Evolutionary conservation across 2,329 filamentous ascomycete genomes (phyloP).

Genomic region (Aspergillus pseudonomiae): DNA sequence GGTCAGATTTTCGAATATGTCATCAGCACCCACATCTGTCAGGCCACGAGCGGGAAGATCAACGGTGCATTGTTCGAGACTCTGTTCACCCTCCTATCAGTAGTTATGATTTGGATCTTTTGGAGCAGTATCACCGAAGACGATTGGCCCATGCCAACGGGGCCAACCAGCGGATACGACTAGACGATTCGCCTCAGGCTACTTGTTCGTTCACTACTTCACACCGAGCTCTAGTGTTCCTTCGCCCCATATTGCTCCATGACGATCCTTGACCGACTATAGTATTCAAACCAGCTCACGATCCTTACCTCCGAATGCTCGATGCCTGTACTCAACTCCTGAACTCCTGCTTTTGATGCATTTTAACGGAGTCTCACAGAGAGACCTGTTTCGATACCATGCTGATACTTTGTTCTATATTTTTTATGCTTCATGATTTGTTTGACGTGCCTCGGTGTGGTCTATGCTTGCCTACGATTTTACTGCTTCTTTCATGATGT

Average conservation of each 20-base stretch:
- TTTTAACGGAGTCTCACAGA: slow-evolving; percentile 6
- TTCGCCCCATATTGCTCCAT: not conserved
- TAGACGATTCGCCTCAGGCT: not conserved
- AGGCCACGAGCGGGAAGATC: slow-evolving; percentile 79
- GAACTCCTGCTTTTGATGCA: slow-evolving; percentile 6
- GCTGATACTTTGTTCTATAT: slow-evolving; percentile 11
- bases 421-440: slow-evolving; percentile 20
- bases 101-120: slow-evolving; percentile 87
- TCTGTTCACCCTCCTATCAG: slow-evolving; percentile 83
- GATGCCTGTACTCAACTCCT: slow-evolving; percentile 8
- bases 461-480: slow-evolving; percentile 12
- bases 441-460: slow-evolving; percentile 12
- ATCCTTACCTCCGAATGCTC: slow-evolving; percentile 13
- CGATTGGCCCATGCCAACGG: slow-evolving; percentile 75
- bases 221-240: slow-evolving; percentile 1
- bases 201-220: not conserved
- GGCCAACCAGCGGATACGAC: slow-evolving; percentile 32
- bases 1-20: slow-evolving; percentile 97
- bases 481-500: slow-evolving; percentile 7
- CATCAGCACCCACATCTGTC: slow-evolving; percentile 87
- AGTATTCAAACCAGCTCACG: slow-evolving; percentile 3
- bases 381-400: slow-evolving; percentile 22
- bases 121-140: slow-evolving; percentile 99
- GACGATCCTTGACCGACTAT: not conserved
- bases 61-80: slow-evolving; percentile 93